phyloP scores from a whole-genome alignment of 768 basidiomycete genomes.

The Punctularia strigosozonata region DNA sequence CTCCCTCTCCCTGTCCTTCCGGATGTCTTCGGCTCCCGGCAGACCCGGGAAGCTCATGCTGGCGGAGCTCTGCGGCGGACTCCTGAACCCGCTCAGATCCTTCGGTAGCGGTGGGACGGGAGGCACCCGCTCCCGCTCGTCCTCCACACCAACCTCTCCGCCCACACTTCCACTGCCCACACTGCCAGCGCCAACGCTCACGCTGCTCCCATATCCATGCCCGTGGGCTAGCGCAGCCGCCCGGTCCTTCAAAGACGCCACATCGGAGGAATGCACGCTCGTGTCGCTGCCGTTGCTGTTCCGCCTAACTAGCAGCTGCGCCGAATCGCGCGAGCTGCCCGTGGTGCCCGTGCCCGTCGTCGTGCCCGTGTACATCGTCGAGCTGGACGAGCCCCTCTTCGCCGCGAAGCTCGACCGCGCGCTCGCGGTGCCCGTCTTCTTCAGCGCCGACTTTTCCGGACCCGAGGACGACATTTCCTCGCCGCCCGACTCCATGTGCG shows the following conservation, averaged over 20 bases:
- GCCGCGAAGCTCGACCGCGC: slow-evolving; percentile 68
- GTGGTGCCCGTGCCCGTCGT: slow-evolving; percentile 61
- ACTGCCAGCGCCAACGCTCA: too few species aligned
- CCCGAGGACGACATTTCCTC: slow-evolving; percentile 29
- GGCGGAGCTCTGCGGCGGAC: slow-evolving; percentile 52
- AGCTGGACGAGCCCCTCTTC: slow-evolving; percentile 84
- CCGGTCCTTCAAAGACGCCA: slow-evolving; percentile 52
- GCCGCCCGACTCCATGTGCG: slow-evolving; percentile 13
- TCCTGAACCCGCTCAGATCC: slow-evolving; percentile 68
- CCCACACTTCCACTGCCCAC: too few species aligned
- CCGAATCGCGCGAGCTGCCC: slow-evolving; percentile 80
- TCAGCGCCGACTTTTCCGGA: slow-evolving; percentile 53
- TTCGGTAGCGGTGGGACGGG: slow-evolving; percentile 91
- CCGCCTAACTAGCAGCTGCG: slow-evolving; percentile 64
- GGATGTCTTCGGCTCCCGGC: slow-evolving; percentile 24
- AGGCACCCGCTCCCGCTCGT: slow-evolving; percentile 72
- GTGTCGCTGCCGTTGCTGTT: slow-evolving; percentile 88
- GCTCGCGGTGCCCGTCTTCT: slow-evolving; percentile 41
- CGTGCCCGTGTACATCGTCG: slow-evolving; percentile 74
- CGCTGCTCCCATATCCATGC: too few species aligned
- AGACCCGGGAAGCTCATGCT: slow-evolving; percentile 38
- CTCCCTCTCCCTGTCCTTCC: slow-evolving; percentile 29
- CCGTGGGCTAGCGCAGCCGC: slow-evolving; percentile 44
- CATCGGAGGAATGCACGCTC: slow-evolving; percentile 58
- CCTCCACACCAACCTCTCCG: slow-evolving; percentile 49